Conservation (phyloP, 1,284 basidiomycete genomes). For the Meira miltonrushii region DNA sequence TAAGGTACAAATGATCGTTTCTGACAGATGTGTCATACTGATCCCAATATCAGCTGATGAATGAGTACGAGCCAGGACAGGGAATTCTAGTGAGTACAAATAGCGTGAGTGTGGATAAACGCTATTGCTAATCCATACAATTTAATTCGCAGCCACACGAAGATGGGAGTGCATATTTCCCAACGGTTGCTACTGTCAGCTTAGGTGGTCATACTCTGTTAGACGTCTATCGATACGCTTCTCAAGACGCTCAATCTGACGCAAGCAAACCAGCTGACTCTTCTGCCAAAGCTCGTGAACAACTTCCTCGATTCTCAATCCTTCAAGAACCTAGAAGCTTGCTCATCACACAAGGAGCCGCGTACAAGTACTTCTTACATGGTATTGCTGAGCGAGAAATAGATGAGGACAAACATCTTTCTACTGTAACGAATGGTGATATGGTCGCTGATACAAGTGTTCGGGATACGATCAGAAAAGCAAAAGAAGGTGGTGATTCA, state of each 20-base stretch:
- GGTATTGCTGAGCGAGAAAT: constrained; percentile 56
- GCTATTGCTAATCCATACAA: constrained; percentile 12
- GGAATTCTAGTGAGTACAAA: constrained; percentile 64
- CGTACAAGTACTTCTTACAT: constrained; percentile 49
- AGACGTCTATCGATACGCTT: constrained; percentile 71
- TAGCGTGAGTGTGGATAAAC: not conserved
- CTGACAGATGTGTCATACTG: not conserved
- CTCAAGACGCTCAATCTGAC: constrained; percentile 22
- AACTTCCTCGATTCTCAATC: constrained; percentile 40
- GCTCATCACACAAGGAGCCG: constrained; percentile 39
- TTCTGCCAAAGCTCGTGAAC: constrained; percentile 27
- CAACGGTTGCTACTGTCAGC: constrained; percentile 82
- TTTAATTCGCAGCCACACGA: constrained; percentile 69
- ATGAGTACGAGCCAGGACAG: constrained; percentile 73
- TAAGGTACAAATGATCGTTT: too few species aligned
- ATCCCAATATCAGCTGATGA: constrained; percentile 48
- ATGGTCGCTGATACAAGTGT: constrained; percentile 17
- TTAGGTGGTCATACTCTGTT: constrained; percentile 77
- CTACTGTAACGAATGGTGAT: constrained; percentile 25
- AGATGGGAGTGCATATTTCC: constrained; percentile 81
- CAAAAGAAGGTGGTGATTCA: not conserved
- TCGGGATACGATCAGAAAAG: not conserved
- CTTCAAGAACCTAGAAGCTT: constrained; percentile 47
- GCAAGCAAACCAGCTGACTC: constrained; percentile 23
- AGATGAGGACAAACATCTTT: constrained; percentile 25